Conservation (phyloP, 2,329 filamentous ascomycete species). For the Pseudogymnoascus sp. region DNA sequence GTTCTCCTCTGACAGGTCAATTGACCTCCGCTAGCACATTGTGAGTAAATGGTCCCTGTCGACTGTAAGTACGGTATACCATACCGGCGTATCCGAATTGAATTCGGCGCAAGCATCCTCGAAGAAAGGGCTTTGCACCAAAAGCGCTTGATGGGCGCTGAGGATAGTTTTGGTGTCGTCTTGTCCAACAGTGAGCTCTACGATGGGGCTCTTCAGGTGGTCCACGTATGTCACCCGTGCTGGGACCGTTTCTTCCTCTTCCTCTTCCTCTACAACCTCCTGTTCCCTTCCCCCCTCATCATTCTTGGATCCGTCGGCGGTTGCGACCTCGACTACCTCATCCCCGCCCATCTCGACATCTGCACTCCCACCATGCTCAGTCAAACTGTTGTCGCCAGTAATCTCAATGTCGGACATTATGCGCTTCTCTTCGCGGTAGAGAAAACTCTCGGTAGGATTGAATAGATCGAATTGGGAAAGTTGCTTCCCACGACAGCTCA, state of each 20-base stretch:
- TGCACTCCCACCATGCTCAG: slow-evolving; percentile 12
- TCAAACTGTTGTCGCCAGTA: slow-evolving; percentile 14
- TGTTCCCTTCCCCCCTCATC: slow-evolving; percentile 17
- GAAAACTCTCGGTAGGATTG: background rate
- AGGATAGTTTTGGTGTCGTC: slow-evolving; percentile 55
- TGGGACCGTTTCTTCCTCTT: slow-evolving; percentile 13
- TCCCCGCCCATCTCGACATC: slow-evolving; percentile 26
- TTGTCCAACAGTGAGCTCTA: slow-evolving; percentile 58
- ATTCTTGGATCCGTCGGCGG: slow-evolving; percentile 15
- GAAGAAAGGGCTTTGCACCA: slow-evolving; percentile 70
- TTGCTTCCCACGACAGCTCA: background rate
- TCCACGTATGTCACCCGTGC: slow-evolving; percentile 38
- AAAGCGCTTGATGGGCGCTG: slow-evolving; percentile 70
- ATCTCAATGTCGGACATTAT: slow-evolving; percentile 21
- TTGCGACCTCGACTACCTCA: slow-evolving; percentile 23
- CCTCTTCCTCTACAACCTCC: slow-evolving; percentile 21
- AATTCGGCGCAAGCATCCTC: slow-evolving; percentile 54
- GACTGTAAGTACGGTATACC: background rate
- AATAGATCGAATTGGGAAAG: background rate
- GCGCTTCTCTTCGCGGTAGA: background rate
- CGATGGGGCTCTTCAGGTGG: slow-evolving; percentile 62
- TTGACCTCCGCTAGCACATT: slow-evolving; percentile 47
- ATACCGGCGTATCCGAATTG: slow-evolving; percentile 40
- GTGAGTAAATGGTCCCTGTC: background rate
- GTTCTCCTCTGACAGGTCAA: slow-evolving; percentile 61